phyloP scores from a whole-genome alignment of 257 asterid genomes.

The Solanum sejunctum region DNA sequence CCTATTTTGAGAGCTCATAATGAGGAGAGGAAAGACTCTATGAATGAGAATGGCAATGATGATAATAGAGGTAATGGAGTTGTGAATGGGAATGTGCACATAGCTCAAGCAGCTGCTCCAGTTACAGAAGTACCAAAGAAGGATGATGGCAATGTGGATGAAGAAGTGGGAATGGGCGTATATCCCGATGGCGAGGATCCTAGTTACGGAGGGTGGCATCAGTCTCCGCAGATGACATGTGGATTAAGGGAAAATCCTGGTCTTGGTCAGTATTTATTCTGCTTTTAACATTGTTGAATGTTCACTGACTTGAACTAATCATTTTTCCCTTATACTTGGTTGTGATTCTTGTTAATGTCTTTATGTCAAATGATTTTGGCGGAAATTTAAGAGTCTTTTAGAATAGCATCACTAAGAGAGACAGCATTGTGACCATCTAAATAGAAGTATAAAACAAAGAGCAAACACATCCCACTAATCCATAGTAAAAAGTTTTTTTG shows the following conservation, averaged over 20 bases:
- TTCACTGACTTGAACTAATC: not conserved
- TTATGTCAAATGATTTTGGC: not conserved
- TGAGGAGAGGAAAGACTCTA: slow-evolving; percentile 22
- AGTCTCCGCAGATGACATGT: slow-evolving; percentile 39
- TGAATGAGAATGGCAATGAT: slow-evolving; percentile 19
- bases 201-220: slow-evolving; percentile 44
- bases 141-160: slow-evolving; percentile 29
- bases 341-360: not conserved
- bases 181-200: slow-evolving; percentile 42
- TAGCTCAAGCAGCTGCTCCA: slow-evolving; percentile 16
- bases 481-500: not conserved
- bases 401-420: not conserved
- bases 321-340: not conserved
- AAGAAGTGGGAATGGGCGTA: slow-evolving; percentile 18
- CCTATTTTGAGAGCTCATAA: slow-evolving; percentile 8
- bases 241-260: slow-evolving; percentile 85
- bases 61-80: not conserved
- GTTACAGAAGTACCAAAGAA: slow-evolving; percentile 30
- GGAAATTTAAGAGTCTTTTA: not conserved
- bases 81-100: slow-evolving; percentile 12
- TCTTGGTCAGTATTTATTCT: slow-evolving; percentile 38
- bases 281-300: not conserved
- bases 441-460: not conserved
- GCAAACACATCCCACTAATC: not conserved
- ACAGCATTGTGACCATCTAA: not conserved